Percentiles rank a stretch among this genome's conserved stretches.
phyloP scores from a whole-genome alignment of 2,329 filamentous ascomycete species.

The Fusarium sarcochroum region DNA sequence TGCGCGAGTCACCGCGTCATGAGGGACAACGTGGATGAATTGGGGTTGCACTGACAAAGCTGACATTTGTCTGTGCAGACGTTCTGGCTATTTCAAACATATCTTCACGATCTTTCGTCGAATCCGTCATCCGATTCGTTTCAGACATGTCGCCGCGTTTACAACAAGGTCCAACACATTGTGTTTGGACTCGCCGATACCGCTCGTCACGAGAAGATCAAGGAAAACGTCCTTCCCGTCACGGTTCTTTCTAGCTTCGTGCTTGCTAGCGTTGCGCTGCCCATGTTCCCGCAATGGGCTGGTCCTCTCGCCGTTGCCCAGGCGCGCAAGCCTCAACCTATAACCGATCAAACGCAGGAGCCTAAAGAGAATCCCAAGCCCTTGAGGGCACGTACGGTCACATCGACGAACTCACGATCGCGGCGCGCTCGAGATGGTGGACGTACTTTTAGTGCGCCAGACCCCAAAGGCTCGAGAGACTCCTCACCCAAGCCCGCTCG shows the following conservation, averaged over 20 bases:
- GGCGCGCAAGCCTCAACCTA: constrained; percentile 77
- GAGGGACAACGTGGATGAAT: constrained; percentile 6
- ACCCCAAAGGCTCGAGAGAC: constrained; percentile 52
- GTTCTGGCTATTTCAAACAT: constrained; percentile 92
- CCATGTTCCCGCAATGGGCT: constrained; percentile 81
- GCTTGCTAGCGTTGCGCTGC: constrained; percentile 80
- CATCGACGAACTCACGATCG: constrained; percentile 63
- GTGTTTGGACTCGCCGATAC: constrained; percentile 84
- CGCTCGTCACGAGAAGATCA: constrained; percentile 79
- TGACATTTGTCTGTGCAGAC: constrained; percentile 67
- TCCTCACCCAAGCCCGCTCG: constrained; percentile 48
- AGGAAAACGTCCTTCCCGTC: constrained; percentile 84
- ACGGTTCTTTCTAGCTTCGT: constrained; percentile 86
- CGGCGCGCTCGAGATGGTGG: constrained; percentile 61
- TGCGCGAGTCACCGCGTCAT: constrained; percentile 20
- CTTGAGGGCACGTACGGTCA: constrained; percentile 78
- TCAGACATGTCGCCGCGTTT: constrained; percentile 85
- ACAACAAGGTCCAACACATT: constrained; percentile 90
- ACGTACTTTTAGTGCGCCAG: constrained; percentile 62
- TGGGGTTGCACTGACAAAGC: constrained; percentile 9
- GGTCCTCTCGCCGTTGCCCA: constrained; percentile 87
- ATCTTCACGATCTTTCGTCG: constrained; percentile 83
- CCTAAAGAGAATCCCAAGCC: constrained; percentile 61
- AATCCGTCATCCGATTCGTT: constrained; percentile 84
- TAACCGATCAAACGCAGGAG: constrained; percentile 50